Percentiles rank a stretch among this genome's conserved stretches.
Evolutionary conservation across 805 yeast genomes (phyloP).

Genomic region (Myxozyma kluyveri): DNA sequence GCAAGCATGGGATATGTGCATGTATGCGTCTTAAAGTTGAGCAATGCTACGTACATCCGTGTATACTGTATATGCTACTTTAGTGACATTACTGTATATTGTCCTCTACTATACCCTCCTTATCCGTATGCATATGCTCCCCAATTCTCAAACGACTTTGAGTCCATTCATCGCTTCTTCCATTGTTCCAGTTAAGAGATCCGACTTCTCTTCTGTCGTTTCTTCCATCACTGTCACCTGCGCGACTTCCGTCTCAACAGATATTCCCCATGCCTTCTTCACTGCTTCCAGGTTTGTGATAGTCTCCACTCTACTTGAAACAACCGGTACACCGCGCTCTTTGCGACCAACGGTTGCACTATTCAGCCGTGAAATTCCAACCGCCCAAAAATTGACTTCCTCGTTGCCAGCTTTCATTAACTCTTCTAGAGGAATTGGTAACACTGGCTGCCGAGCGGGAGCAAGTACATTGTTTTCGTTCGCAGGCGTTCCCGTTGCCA

Average conservation of each 20-base stretch:
- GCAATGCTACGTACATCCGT: too few relatives aligned
- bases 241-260: not conserved
- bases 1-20: too few relatives aligned
- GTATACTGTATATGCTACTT: too few relatives aligned
- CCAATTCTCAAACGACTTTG: not conserved
- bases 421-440: slow-evolving; percentile 39
- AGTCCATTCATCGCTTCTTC: slow-evolving; percentile 3
- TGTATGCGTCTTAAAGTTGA: too few relatives aligned
- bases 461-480: slow-evolving; percentile 3
- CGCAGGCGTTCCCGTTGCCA: not conserved
- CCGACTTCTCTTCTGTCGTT: slow-evolving; percentile 1
- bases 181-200: slow-evolving; percentile 1
- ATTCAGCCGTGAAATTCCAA: slow-evolving; percentile 9
- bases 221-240: not conserved
- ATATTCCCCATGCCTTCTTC: slow-evolving; percentile 5
- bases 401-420: slow-evolving; percentile 24
- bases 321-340: slow-evolving; percentile 13
- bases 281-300: slow-evolving; percentile 2
- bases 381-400: slow-evolving; percentile 31
- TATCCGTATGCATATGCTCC: not conserved
- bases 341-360: slow-evolving; percentile 8
- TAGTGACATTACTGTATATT: not conserved
- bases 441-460: slow-evolving; percentile 38
- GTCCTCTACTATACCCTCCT: not conserved
- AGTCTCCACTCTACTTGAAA: not conserved